Conservation (phyloP, 2,329 filamentous ascomycete species). For the Fusarium zealandicum region DNA sequence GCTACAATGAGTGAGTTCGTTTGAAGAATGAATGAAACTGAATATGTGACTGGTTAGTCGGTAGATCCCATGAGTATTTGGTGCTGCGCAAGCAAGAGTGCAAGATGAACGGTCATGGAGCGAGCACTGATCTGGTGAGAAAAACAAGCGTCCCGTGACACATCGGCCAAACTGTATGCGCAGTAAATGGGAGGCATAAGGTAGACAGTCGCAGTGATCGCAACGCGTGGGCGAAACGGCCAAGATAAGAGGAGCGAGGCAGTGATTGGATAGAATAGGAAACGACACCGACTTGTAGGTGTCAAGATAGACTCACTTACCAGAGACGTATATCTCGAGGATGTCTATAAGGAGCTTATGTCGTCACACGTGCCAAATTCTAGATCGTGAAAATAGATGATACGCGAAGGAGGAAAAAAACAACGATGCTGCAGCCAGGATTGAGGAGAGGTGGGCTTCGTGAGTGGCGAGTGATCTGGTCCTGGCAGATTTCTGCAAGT, state of each 20-base stretch:
- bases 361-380: conserved; percentile 41
- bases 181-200: conserved; percentile 17
- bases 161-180: conserved; percentile 11
- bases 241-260: conserved; percentile 13
- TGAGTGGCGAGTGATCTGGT: conserved; percentile 31
- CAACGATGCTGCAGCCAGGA: conserved; percentile 20
- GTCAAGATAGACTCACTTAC: conserved; percentile 25
- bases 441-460: conserved; percentile 29
- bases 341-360: conserved; percentile 39
- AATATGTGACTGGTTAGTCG: conserved; percentile 36
- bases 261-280: conserved; percentile 10
- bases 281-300: conserved; percentile 8
- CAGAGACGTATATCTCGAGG: conserved; percentile 39
- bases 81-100: conserved; percentile 17
- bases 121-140: conserved; percentile 15
- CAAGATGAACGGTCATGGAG: conserved; percentile 16
- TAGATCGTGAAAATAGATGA: conserved; percentile 40
- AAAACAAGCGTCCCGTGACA: conserved; percentile 27
- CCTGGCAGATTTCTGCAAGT: conserved; percentile 32
- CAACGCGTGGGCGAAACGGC: conserved; percentile 1
- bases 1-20: conserved; percentile 23
- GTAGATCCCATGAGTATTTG: conserved; percentile 24
- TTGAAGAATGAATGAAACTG: conserved; percentile 28
- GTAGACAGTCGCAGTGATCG: conserved; percentile 11
- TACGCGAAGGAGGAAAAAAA: conserved; percentile 29